Conservation (phyloP, 495 filamentous ascomycete species). For the Podospora anserina region DNA sequence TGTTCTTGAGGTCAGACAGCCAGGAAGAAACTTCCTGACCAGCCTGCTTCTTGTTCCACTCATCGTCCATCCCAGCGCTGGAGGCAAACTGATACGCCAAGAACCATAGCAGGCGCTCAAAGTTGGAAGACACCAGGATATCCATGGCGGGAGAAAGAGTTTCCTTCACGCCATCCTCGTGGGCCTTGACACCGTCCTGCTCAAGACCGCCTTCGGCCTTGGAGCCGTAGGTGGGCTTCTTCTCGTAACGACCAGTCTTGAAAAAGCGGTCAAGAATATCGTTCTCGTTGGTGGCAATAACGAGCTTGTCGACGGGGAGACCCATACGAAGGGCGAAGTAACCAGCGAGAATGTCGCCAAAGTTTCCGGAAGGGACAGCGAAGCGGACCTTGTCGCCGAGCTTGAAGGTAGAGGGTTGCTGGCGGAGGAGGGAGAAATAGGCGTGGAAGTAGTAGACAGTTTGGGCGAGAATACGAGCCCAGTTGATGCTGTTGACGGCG, state of each 20-base stretch:
- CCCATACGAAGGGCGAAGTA: constrained; percentile 92
- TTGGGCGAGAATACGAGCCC: constrained; percentile 86
- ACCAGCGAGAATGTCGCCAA: constrained; percentile 91
- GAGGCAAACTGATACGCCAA: constrained; percentile 64
- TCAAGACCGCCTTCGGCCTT: constrained; percentile 55
- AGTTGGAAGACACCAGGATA: constrained; percentile 91
- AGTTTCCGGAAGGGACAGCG: constrained; percentile 89
- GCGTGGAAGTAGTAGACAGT: constrained; percentile 90
- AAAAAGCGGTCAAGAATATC: constrained; percentile 86
- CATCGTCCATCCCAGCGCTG: constrained; percentile 51
- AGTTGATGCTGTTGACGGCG: constrained; percentile 90
- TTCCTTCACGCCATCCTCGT: constrained; percentile 72
- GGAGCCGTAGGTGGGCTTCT: constrained; percentile 56
- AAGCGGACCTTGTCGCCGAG: constrained; percentile 65
- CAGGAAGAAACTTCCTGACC: constrained; percentile 65
- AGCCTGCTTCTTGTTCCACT: constrained; percentile 58
- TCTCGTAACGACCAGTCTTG: constrained; percentile 77
- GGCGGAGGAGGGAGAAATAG: constrained; percentile 72
- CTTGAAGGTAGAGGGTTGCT: constrained; percentile 47
- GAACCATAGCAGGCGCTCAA: constrained; percentile 95
- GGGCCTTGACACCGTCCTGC: constrained; percentile 62
- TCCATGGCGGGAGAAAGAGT: constrained; percentile 94
- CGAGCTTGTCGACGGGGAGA: constrained; percentile 74
- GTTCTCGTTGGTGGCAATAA: constrained; percentile 90
- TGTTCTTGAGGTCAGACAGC: constrained; percentile 70